These are phyloP conservation scores for Vaccinium myrtillus DNA, from an alignment of 148 eudicot species.

Conservation along the genomic window DNA sequence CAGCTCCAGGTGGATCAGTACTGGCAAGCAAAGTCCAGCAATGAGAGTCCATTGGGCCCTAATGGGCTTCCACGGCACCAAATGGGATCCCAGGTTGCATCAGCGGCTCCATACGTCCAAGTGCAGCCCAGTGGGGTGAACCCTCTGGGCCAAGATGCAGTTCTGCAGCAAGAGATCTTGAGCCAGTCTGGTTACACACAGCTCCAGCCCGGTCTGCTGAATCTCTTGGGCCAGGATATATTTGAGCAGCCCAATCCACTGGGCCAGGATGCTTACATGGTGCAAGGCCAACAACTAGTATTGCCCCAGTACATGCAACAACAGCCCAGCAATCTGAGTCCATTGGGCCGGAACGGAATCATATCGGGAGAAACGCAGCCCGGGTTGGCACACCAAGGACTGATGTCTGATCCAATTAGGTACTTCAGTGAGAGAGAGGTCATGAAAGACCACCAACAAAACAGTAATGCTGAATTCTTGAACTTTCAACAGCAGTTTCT, in stretches of 20 bases:
- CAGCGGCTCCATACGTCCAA: not conserved
- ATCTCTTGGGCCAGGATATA: not conserved
- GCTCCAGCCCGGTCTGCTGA: not conserved
- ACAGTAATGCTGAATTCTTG: slow-evolving; percentile 4
- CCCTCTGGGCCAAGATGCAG: not conserved
- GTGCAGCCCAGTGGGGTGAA: not conserved
- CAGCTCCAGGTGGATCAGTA: not conserved
- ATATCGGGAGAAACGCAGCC: not conserved
- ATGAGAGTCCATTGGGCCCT: not conserved
- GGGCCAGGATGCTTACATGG: not conserved
- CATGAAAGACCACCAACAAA: not conserved
- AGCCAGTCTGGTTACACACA: not conserved
- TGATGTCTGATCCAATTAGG: not conserved
- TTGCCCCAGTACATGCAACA: not conserved
- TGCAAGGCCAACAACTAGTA: not conserved
- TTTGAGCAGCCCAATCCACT: not conserved
- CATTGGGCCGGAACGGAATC: not conserved
- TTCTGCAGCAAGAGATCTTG: not conserved
- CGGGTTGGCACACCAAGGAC: not conserved
- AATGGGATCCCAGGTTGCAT: not conserved
- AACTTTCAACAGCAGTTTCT: not conserved
- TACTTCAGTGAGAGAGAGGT: not conserved
- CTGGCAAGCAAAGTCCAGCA: not conserved
- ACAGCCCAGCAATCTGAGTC: not conserved
- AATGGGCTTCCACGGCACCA: not conserved